phyloP scores from a whole-genome alignment of 805 yeast species.

The Metschnikowia amazonensis region DNA sequence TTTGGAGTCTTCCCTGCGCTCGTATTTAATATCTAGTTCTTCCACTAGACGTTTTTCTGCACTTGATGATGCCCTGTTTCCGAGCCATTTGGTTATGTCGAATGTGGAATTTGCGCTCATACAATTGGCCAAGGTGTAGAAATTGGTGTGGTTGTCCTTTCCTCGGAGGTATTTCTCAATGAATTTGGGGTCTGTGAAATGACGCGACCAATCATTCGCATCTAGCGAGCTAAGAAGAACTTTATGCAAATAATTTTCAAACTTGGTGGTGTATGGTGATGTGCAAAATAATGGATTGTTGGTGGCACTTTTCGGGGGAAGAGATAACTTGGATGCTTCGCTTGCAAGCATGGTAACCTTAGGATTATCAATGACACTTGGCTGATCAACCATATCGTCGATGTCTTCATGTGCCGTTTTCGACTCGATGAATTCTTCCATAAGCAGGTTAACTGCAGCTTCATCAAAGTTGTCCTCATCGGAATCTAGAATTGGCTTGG shows the following conservation, averaged over 20 bases:
- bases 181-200: slow-evolving; percentile 13
- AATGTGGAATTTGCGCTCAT: slow-evolving; percentile 18
- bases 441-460: slow-evolving; percentile 17
- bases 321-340: slow-evolving; percentile 19
- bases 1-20: slow-evolving; percentile 20
- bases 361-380: slow-evolving; percentile 11
- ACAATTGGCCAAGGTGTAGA: slow-evolving; percentile 31
- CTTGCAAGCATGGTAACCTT: slow-evolving; percentile 18
- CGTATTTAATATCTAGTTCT: slow-evolving; percentile 23
- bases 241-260: slow-evolving; percentile 14
- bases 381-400: not conserved
- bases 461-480: not conserved
- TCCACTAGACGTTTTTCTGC: slow-evolving; percentile 22
- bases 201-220: slow-evolving; percentile 8
- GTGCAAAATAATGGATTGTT: slow-evolving; percentile 22
- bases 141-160: slow-evolving; percentile 21
- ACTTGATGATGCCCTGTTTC: slow-evolving; percentile 6
- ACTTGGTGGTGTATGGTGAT: slow-evolving; percentile 32
- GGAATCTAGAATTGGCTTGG: not conserved
- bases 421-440: slow-evolving; percentile 31
- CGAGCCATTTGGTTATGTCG: slow-evolving; percentile 18
- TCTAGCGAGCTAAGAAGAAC: slow-evolving; percentile 11
- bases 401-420: slow-evolving; percentile 17
- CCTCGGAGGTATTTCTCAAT: slow-evolving; percentile 19
- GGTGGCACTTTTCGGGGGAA: slow-evolving; percentile 7